Conservation (phyloP, 495 filamentous ascomycete genomes). For the Aspergillus sclerotioniger region DNA sequence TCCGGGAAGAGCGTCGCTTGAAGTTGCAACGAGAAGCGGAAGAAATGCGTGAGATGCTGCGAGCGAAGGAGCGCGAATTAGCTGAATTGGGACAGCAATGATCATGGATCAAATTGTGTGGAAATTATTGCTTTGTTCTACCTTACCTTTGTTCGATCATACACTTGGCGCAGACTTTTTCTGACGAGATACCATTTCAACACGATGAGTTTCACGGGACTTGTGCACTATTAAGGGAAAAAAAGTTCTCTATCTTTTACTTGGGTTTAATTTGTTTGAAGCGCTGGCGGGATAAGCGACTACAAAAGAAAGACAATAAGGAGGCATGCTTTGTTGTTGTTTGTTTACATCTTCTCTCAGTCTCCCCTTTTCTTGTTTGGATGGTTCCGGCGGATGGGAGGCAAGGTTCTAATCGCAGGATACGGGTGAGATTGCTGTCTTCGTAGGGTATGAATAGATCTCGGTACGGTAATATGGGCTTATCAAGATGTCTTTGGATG, state of each 20-base stretch:
- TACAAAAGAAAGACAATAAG: slow-evolving; percentile 14
- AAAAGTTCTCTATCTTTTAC: slow-evolving; percentile 11
- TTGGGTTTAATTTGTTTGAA: slow-evolving; percentile 17
- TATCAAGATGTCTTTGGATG: neutral
- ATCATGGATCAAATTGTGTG: slow-evolving; percentile 2
- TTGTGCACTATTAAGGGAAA: slow-evolving; percentile 15
- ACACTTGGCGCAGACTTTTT: slow-evolving; percentile 23
- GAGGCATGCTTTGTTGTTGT: slow-evolving; percentile 1
- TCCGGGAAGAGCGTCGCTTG: slow-evolving; percentile 61
- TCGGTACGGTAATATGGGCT: slow-evolving; percentile 4
- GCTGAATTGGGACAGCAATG: slow-evolving; percentile 56
- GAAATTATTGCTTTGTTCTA: neutral
- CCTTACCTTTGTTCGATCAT: slow-evolving; percentile 1
- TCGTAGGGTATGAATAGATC: slow-evolving; percentile 8
- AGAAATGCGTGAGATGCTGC: slow-evolving; percentile 69
- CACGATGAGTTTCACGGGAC: neutral
- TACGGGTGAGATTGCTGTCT: neutral
- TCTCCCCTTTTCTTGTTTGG: neutral
- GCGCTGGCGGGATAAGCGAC: slow-evolving; percentile 23
- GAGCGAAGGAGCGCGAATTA: slow-evolving; percentile 75
- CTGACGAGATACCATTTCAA: slow-evolving; percentile 24
- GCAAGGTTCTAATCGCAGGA: neutral
- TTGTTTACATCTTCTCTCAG: slow-evolving; percentile 5
- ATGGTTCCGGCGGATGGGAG: neutral
- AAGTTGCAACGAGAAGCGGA: slow-evolving; percentile 72